These are phyloP conservation scores for Albatrellus sp. DNA, from an alignment of 1,284 basidiomycete genomes.

Conservation along the genomic window DNA sequence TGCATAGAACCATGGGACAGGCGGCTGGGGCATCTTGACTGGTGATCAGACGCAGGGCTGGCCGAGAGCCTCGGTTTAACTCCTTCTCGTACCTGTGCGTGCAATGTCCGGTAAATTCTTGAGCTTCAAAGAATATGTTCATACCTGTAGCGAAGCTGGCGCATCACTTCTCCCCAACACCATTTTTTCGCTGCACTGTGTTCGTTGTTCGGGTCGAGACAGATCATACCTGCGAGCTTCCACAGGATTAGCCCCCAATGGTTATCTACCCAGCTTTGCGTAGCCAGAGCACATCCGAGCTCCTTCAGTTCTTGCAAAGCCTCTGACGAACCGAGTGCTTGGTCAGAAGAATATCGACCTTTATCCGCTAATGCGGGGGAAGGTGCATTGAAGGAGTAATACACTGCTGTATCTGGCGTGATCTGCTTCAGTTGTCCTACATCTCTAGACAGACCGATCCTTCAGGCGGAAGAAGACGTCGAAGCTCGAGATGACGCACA, in stretches of 20 bases:
- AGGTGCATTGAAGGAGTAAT: slow-evolving; percentile 49
- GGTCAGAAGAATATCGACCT: slow-evolving; percentile 10
- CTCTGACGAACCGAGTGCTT: slow-evolving; percentile 34
- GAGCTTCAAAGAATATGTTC: slow-evolving; percentile 9
- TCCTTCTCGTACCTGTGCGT: slow-evolving; percentile 79
- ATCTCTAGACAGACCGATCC: slow-evolving; percentile 21
- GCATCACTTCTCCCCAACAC: slow-evolving; percentile 70
- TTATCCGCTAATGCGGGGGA: slow-evolving; percentile 5
- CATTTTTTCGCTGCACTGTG: slow-evolving; percentile 43
- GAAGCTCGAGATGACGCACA: slow-evolving; percentile 34
- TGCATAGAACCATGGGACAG: slow-evolving; percentile 73
- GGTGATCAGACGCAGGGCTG: slow-evolving; percentile 67
- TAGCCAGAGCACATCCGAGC: slow-evolving; percentile 49
- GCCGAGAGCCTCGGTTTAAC: slow-evolving; percentile 65
- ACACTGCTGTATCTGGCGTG: slow-evolving; percentile 42
- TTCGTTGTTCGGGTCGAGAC: slow-evolving; percentile 57
- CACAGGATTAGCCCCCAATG: slow-evolving; percentile 88
- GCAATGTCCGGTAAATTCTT: background rate
- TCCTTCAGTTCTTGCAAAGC: slow-evolving; percentile 40
- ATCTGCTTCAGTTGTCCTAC: slow-evolving; percentile 44
- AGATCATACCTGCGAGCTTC: slow-evolving; percentile 83
- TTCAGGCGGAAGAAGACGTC: background rate
- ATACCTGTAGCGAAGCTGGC: slow-evolving; percentile 81
- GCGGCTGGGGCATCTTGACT: slow-evolving; percentile 65
- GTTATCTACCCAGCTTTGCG: slow-evolving; percentile 77